Evolutionary conservation across 2,329 filamentous ascomycete species (phyloP), one percentile per base, ranked within the genome.

Genomic region (Hypoxylon sp.): DNA sequence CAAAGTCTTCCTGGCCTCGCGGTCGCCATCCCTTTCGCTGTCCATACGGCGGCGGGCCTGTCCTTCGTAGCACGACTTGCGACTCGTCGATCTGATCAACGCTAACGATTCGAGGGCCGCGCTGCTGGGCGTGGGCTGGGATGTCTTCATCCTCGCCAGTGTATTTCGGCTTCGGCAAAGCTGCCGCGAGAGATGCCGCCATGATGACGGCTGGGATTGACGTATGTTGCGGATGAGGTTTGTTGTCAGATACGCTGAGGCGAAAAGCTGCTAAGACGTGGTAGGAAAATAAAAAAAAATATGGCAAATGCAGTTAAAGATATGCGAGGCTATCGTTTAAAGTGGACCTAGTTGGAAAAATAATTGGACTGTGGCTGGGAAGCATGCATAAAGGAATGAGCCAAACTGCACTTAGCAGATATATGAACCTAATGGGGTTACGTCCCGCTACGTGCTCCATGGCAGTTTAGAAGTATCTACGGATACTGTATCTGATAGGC

Each of bases 11-110:
- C 63, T 90, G 86, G 35, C 83, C 83, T 70, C 94, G 88, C 26
- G 95, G 95, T 65, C 95, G 87, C 95, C 95, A 99, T 84, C 90
- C 91, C 73, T 86, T 77, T 70, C 95, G 89, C 73, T 92, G 88
- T 46, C 91, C 91, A 69, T 98, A 99, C 1, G 92, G 82, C 8
- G 95, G 95, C 56, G 93, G 92, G 15, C 93, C 93, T 55, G 85
- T 83, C 78, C 88, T 89, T 84, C 90, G 76, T 15, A 96, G 75
- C 15, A 96, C 90, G 66, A 98, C 82, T 74, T 97, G 92, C 33
- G 88, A 88, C 72, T 95, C 88, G 77, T 97, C 90, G 65, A 96
- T 83, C 70, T 94, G 86, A 68, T 86, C 87, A 48, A 89, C 85
- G 68, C 88, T 89, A 55, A 98, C 83, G 63, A 98, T 89, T 73